Evolutionary conservation across 495 filamentous ascomycete genomes (phyloP), one percentile per base, ranked within the genome.

Genomic region (Aspergillus saccharolyticus): DNA sequence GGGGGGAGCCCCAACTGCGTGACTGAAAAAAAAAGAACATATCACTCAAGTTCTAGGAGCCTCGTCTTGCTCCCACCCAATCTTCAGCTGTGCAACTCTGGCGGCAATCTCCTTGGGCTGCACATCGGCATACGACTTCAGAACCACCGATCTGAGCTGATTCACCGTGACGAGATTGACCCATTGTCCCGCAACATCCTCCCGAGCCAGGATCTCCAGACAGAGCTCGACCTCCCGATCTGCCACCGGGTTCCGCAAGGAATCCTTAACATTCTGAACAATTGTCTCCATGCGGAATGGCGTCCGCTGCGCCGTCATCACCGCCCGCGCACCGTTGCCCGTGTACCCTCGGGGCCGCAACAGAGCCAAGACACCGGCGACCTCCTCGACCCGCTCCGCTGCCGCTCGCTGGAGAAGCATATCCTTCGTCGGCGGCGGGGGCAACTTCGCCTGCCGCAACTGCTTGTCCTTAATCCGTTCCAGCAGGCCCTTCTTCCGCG

Each of bases 381-480:
- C 69, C 44, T 79, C 76, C 56, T 78, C 74, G 0, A 71, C 66
- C 1, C 72, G 66, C 44, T 77, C 70, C 12, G 67, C 66, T 0
- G 76, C 76, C 14, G 75, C 68, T 17, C 63, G 66, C 46, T 67
- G 75, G 6, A 74, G 43, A 12, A 78, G 53, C 54, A 69, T 66
- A 14, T 73, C 70, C 61, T 78, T 77, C 24, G 75, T 62, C n/a
- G 74, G 76, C 10, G 74, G 69, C 1, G 73, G 73, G 16, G 74
- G 74, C 30, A 77, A 59, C 61, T 74, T 76, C 17, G 75, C 73
- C 64, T 78, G 74, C 24, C 62, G 66, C 28, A 77, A 59, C 54
- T 75, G 61, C 59, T 79, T 79, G 51, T 66, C 70, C 69, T 74
- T 76, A 52, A 78, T 72, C 20, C 76, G 74, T 47, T 77, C 74